Percentiles rank a stretch among this genome's conserved stretches.
phyloP scores from a whole-genome alignment of 108 stramenopile species.

The Pseudonitzschia multiseries region DNA sequence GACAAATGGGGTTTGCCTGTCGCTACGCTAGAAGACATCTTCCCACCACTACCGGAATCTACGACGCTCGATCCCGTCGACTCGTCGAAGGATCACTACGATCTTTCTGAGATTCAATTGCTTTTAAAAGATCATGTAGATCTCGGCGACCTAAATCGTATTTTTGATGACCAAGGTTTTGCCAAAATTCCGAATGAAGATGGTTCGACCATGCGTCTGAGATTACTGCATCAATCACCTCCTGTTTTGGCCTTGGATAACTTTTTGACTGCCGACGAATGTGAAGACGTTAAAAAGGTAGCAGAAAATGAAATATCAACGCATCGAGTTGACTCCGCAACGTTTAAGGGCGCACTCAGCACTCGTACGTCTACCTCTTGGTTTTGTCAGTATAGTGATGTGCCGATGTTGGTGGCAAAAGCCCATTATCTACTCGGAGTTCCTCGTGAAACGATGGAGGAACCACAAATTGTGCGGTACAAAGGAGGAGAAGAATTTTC shows the following conservation, averaged over 20 bases:
- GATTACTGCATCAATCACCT: constrained; percentile 65
- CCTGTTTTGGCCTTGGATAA: constrained; percentile 72
- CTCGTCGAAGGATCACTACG: constrained; percentile 24
- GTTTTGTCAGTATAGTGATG: constrained; percentile 62
- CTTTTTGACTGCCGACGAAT: constrained; percentile 67
- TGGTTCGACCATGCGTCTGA: constrained; percentile 42
- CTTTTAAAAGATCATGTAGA: constrained; percentile 49
- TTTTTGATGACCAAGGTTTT: constrained; percentile 61
- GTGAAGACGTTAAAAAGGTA: constrained; percentile 39
- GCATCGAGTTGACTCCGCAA: constrained; percentile 56
- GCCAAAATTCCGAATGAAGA: constrained; percentile 28
- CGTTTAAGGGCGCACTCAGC: constrained; percentile 57
- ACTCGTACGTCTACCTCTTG: constrained; percentile 79
- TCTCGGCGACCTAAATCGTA: constrained; percentile 33
- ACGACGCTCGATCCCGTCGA: constrained; percentile 39
- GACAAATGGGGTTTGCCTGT: constrained; percentile 83
- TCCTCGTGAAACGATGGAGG: constrained; percentile 62
- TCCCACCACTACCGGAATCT: constrained; percentile 63
- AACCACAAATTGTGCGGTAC: constrained; percentile 81
- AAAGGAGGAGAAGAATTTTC: constrained; percentile 71
- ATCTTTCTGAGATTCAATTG: constrained; percentile 38
- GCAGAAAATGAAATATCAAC: constrained; percentile 11
- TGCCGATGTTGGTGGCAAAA: constrained; percentile 65
- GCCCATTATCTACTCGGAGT: constrained; percentile 49
- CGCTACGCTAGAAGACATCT: constrained; percentile 69